These are phyloP conservation scores for Trichoderma gracile DNA, from an alignment of 2,329 filamentous ascomycete species.

Conservation along the genomic window DNA sequence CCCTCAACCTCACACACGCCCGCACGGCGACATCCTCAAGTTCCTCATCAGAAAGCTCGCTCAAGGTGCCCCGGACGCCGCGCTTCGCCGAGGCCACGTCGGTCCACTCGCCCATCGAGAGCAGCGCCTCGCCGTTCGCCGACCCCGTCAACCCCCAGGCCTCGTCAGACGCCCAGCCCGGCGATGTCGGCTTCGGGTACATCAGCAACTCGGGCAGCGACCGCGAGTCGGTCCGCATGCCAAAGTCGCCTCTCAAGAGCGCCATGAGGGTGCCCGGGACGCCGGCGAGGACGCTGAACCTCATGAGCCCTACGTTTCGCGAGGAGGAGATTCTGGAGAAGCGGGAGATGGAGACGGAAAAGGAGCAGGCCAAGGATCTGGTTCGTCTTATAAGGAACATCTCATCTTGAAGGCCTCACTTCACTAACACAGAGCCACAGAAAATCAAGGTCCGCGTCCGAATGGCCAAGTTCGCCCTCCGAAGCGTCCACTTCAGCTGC, in stretches of 20 bases:
- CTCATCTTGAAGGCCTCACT: no score
- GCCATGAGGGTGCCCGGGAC: constrained; percentile 87
- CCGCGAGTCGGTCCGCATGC: constrained; percentile 61
- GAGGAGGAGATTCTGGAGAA: constrained; percentile 88
- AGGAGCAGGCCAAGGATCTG: constrained; percentile 82
- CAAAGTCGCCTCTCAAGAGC: constrained; percentile 82
- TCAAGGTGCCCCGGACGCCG: constrained; percentile 71
- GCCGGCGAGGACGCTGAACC: constrained; percentile 72
- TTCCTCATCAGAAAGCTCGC: constrained; percentile 54
- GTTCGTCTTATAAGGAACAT: constrained; percentile 56
- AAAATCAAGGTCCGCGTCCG: constrained; percentile 91
- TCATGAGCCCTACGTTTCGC: constrained; percentile 85
- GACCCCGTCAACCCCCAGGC: constrained; percentile 56
- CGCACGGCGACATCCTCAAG: constrained; percentile 54
- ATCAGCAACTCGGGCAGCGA: constrained; percentile 62
- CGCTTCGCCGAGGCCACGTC: constrained; percentile 81
- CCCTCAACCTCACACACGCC: constrained; percentile 54
- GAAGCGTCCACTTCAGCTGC: constrained; percentile 95
- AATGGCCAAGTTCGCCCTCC: constrained; percentile 91
- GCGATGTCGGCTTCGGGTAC: constrained; percentile 91
- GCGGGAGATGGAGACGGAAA: constrained; percentile 76
- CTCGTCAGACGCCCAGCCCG: constrained; percentile 66
- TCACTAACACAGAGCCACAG: constrained; percentile 46
- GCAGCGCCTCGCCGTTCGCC: constrained; percentile 56
- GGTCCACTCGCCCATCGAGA: constrained; percentile 74